Conservation (phyloP, 163 green algal species). For the Prototheca wickerhamii region DNA sequence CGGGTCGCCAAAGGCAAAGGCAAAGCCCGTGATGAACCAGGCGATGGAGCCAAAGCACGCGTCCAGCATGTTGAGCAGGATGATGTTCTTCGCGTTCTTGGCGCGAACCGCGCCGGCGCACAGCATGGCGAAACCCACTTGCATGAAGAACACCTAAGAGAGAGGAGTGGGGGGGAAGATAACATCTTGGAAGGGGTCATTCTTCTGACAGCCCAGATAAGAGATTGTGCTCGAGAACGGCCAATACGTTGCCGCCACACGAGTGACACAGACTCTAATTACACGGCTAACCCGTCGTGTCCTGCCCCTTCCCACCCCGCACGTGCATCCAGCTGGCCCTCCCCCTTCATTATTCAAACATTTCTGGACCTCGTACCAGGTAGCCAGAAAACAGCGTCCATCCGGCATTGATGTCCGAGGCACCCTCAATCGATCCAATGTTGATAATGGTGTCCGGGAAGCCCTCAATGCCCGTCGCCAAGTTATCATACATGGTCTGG, state of each 20-base stretch:
- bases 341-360: constrained; percentile 54
- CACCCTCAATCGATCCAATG: neutral
- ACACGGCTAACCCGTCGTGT: neutral
- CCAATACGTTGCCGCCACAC: neutral
- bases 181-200: neutral
- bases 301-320: too few relatives aligned
- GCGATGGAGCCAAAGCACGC: constrained; percentile 41
- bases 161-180: neutral
- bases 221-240: too few relatives aligned
- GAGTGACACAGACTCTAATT: neutral
- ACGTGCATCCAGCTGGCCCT: too few relatives aligned
- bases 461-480: neutral
- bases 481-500: neutral
- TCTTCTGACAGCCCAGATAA: too few relatives aligned
- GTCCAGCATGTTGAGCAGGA: constrained; percentile 57
- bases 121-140: constrained; percentile 50
- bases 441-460: neutral
- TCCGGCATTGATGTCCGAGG: constrained; percentile 17
- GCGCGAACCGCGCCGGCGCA: constrained; percentile 50
- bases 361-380: constrained; percentile 11
- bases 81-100: constrained; percentile 62
- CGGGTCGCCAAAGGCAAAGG: constrained; percentile 43
- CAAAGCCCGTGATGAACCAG: constrained; percentile 47
- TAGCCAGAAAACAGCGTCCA: constrained; percentile 27
- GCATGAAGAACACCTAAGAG: constrained; percentile 51